Conservation (phyloP, 1,284 basidiomycete genomes). For the Rhizoctonia solani region DNA sequence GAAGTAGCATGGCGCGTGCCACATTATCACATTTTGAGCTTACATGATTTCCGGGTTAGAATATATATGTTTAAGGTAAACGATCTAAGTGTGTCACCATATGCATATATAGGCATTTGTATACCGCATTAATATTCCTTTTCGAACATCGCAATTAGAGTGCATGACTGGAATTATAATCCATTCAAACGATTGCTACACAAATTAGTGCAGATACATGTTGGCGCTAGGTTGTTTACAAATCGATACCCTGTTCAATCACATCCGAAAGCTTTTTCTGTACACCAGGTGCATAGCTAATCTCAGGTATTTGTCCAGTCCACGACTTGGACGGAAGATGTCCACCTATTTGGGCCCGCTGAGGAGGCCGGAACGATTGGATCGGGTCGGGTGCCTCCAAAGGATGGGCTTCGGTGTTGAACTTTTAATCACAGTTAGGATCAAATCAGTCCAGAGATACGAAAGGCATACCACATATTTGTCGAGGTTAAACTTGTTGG, state of each 20-base stretch:
- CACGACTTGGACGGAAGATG: conserved; percentile 9
- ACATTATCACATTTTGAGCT: too few species aligned
- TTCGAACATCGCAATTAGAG: too few species aligned
- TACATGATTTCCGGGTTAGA: too few species aligned
- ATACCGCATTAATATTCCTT: too few species aligned
- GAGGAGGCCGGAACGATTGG: background rate
- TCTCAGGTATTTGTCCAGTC: conserved; percentile 2
- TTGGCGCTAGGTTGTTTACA: too few species aligned
- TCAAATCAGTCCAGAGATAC: background rate
- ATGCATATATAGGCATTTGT: too few species aligned
- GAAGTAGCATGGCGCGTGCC: too few species aligned
- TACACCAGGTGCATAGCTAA: conserved; percentile 8
- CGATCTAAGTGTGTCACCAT: too few species aligned
- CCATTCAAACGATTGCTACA: too few species aligned
- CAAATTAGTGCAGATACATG: too few species aligned
- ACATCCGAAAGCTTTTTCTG: conserved; percentile 13
- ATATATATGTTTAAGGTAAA: too few species aligned
- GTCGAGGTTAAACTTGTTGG: conserved; percentile 56
- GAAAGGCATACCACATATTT: conserved; percentile 52
- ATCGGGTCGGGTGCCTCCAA: conserved; percentile 46
- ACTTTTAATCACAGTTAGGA: background rate
- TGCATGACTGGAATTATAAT: too few species aligned
- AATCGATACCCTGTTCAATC: background rate
- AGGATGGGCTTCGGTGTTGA: conserved; percentile 64
- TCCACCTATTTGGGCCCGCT: background rate